Evolutionary conservation across 257 asterid species (phyloP), one percentile per base, ranked within the genome.

Genomic region (Thymus quinquecostatus): DNA sequence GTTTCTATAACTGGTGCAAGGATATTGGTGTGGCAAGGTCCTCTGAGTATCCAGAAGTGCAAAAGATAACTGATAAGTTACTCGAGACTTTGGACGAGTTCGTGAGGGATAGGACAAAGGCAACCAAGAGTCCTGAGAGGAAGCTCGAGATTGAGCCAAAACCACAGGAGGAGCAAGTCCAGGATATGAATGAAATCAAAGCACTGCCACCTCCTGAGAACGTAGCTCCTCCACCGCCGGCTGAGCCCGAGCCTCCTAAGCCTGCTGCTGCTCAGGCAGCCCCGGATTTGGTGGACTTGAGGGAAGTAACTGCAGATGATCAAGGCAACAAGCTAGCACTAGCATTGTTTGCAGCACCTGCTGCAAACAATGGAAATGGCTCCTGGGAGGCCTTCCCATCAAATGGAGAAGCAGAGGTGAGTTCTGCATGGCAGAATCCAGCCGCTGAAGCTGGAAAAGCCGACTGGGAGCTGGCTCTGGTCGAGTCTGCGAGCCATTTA

Each of bases 391-490:
- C 97, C 30, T 92, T 92, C 74, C 82, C 88, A 0, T 69, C 85
- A 0, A 84, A 85, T 29, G 94, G 90, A 5, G 86, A 77, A 62
- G 49, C 80, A 0, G 86, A 80, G 66, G 88, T 91, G 80, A 87
- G 89, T 64, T 88, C 97, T 0, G 97, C 97, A 13, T 91, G 97
- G 97, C 96, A 91, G 91, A 92, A 89, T 77, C 97, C 96, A 1
- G 97, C 97, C 1, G 95, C 90, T 0, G 97, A 89, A 77, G 43
- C 76, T 0, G 92, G 95, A 3, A 92, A 92, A 78, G 96, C 95
- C 5, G 97, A 89, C 67, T 92, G 97, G 97, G 96, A 89, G 75
- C 61, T 92, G 86, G 96, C 97, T 10, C 77, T 91, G 62, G 96
- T 89, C 12, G 97, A 91, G 74, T 81, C 97, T 0, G 86, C 91